Conservation (phyloP, 148 eudicot genomes). For the Rhododendron ovatum region DNA sequence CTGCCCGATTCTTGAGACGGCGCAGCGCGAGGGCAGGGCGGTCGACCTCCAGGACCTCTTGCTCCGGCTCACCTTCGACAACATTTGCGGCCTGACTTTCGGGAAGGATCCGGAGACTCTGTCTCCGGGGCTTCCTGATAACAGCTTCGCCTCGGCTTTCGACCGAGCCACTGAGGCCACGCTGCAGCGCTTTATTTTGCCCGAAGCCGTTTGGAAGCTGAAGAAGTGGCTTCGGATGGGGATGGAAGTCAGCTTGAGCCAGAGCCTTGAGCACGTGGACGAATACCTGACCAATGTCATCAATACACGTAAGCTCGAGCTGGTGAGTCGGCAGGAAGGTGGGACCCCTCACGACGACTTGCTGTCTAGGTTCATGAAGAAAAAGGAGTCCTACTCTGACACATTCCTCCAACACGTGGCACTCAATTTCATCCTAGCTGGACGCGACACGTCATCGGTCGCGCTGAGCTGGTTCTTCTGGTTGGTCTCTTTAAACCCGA, state of each 20-base stretch:
- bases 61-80: constrained; percentile 85
- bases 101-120: constrained; percentile 84
- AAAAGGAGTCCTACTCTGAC: constrained; percentile 67
- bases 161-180: constrained; percentile 88
- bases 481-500: constrained; percentile 44
- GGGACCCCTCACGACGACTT: constrained; percentile 58
- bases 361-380: constrained; percentile 82
- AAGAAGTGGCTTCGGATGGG: constrained; percentile 73
- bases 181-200: constrained; percentile 71
- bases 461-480: constrained; percentile 98
- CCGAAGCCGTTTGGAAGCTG: constrained; percentile 71
- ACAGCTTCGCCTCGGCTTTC: constrained; percentile 63
- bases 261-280: constrained; percentile 64
- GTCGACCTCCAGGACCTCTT: constrained; percentile 80
- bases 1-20: constrained; percentile 56
- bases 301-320: constrained; percentile 69
- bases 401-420: constrained; percentile 72
- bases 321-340: constrained; percentile 22
- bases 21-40: constrained; percentile 51
- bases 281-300: constrained; percentile 55
- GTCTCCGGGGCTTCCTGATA: constrained; percentile 56
- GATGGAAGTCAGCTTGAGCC: constrained; percentile 53
- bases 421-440: constrained; percentile 87
- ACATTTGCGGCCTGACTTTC: constrained; percentile 86
- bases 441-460: constrained; percentile 93